Evolutionary conservation across 805 yeast species (phyloP).

Genomic region (Saturnispora quitensis): DNA sequence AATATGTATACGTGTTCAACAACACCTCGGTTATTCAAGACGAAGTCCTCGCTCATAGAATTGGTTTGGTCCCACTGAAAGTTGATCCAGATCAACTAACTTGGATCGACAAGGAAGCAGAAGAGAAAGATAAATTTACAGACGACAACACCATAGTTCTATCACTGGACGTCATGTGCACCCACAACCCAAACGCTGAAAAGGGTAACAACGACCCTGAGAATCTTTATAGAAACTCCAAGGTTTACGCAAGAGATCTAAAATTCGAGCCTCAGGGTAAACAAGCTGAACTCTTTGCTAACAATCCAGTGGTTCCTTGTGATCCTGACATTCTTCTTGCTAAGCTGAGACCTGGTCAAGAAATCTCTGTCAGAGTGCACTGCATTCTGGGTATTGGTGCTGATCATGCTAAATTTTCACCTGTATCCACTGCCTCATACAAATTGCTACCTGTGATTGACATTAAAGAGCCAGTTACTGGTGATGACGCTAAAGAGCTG

Average conservation of each 20-base stretch:
- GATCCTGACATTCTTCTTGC: slow-evolving; percentile 89
- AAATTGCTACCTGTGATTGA: slow-evolving; percentile 84
- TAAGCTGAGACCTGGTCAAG: slow-evolving; percentile 95
- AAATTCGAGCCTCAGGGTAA: slow-evolving; percentile 88
- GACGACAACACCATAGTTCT: slow-evolving; percentile 87
- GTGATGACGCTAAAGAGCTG: slow-evolving; percentile 68
- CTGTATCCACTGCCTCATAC: slow-evolving; percentile 94
- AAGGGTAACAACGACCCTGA: slow-evolving; percentile 72
- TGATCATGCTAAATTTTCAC: slow-evolving; percentile 96
- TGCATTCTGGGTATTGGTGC: slow-evolving; percentile 81
- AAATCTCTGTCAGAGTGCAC: slow-evolving; percentile 81
- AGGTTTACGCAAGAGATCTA: slow-evolving; percentile 82
- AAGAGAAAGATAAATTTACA: slow-evolving; percentile 62
- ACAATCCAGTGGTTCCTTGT: slow-evolving; percentile 59
- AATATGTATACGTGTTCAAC: slow-evolving; percentile 80
- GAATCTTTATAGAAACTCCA: slow-evolving; percentile 72
- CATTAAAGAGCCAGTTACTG: slow-evolving; percentile 63
- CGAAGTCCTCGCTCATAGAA: slow-evolving; percentile 92
- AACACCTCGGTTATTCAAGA: slow-evolving; percentile 96
- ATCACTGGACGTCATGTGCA: slow-evolving; percentile 72
- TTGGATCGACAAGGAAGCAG: slow-evolving; percentile 67
- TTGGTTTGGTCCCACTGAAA: slow-evolving; percentile 84
- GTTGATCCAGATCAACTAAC: slow-evolving; percentile 82
- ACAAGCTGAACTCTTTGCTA: slow-evolving; percentile 64
- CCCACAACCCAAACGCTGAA: slow-evolving; percentile 78